phyloP scores from a whole-genome alignment of 768 basidiomycete genomes.

The Mrakia hoshinonis region DNA sequence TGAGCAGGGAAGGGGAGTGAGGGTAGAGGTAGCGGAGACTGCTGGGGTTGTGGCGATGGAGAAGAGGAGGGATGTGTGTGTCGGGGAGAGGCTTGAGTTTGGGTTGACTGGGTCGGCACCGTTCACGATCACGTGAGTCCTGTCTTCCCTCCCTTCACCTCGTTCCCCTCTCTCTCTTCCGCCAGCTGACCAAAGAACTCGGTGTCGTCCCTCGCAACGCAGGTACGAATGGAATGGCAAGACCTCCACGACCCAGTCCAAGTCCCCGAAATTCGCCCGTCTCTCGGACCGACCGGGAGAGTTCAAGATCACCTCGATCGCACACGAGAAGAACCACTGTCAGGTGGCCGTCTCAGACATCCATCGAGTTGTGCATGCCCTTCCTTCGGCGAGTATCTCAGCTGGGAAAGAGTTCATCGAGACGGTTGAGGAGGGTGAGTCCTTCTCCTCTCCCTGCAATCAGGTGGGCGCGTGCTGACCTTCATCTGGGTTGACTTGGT shows the following conservation, averaged over 20 bases:
- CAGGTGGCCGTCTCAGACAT: conserved; percentile 68
- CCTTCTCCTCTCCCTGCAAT: neutral
- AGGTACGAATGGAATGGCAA: conserved; percentile 79
- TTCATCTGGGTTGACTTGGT: neutral
- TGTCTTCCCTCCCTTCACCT: neutral
- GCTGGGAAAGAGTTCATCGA: conserved; percentile 73
- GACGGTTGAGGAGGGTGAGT: conserved; percentile 77
- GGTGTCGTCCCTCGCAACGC: neutral
- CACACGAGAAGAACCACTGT: conserved; percentile 76
- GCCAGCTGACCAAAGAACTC: neutral
- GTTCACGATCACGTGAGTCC: conserved; percentile 71
- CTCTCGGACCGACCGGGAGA: conserved; percentile 70
- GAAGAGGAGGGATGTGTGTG: conserved; percentile 69
- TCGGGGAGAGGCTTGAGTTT: conserved; percentile 82
- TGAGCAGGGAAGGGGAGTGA: neutral
- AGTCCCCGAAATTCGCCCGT: conserved; percentile 74
- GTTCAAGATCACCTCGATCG: conserved; percentile 77
- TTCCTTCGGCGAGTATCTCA: conserved; percentile 82
- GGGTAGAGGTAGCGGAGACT: conserved; percentile 86
- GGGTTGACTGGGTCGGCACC: conserved; percentile 88
- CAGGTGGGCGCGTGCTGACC: neutral
- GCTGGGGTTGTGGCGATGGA: conserved; percentile 84
- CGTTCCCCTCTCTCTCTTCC: conserved; percentile 15
- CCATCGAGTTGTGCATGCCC: conserved; percentile 60
- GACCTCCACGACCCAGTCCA: conserved; percentile 61